Percentiles rank a stretch among this genome's conserved stretches.
Evolutionary conservation across 208 protist genomes (phyloP).

Genomic region (Trypanosomatidae sp.): DNA sequence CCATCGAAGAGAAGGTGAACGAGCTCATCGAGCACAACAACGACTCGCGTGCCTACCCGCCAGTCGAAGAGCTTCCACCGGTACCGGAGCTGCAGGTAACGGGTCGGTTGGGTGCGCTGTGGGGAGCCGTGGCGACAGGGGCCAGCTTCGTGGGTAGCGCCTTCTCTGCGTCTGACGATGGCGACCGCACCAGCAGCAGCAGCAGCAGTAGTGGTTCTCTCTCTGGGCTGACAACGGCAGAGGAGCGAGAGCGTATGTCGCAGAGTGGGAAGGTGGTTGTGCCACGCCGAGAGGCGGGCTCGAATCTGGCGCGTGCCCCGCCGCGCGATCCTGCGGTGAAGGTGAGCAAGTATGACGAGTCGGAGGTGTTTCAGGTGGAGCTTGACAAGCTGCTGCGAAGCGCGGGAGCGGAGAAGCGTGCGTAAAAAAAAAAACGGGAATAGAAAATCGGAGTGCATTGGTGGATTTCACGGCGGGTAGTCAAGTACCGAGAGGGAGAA

Average conservation of each 20-base stretch:
- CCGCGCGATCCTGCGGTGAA: slow-evolving; percentile 29
- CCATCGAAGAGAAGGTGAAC: slow-evolving; percentile 81
- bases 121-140: slow-evolving; percentile 22
- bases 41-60: slow-evolving; percentile 2
- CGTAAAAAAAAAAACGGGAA: neutral
- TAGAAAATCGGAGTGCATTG: too few relatives aligned
- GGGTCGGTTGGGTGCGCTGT: slow-evolving; percentile 32
- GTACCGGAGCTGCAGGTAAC: slow-evolving; percentile 38
- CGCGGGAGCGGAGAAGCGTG: slow-evolving; percentile 12
- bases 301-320: slow-evolving; percentile 18
- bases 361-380: slow-evolving; percentile 31
- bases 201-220: too few relatives aligned
- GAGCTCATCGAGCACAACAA: slow-evolving; percentile 53
- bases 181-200: neutral
- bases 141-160: slow-evolving; percentile 13
- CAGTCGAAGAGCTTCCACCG: slow-evolving; percentile 32
- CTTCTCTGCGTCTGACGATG: neutral
- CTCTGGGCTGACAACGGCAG: too few relatives aligned
- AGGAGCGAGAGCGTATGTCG: slow-evolving; percentile 11
- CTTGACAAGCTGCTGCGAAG: slow-evolving; percentile 27
- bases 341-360: slow-evolving; percentile 48
- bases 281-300: slow-evolving; percentile 10
- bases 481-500: neutral
- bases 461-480: too few relatives aligned
- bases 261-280: slow-evolving; percentile 25